Evolutionary conservation across 352 stramenopile species (phyloP).

Genomic region (Globisporangium cystogenes): DNA sequence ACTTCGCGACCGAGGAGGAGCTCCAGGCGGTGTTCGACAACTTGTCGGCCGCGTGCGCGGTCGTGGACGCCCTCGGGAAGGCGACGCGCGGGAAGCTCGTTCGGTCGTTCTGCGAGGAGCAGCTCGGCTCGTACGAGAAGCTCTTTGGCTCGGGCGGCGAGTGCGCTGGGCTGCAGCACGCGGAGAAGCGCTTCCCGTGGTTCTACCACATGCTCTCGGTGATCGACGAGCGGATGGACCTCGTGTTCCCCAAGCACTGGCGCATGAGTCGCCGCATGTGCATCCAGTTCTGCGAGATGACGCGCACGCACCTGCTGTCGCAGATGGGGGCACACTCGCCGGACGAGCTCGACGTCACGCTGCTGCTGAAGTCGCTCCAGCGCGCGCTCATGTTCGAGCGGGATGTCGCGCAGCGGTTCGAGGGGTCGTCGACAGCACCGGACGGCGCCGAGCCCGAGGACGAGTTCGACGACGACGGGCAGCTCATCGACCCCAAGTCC

Average conservation of each 20-base stretch:
- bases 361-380: slow-evolving; percentile 66
- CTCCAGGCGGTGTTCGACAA: slow-evolving; percentile 64
- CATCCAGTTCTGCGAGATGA: slow-evolving; percentile 90
- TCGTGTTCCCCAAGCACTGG: slow-evolving; percentile 96
- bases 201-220: slow-evolving; percentile 69
- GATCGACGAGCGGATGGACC: slow-evolving; percentile 84
- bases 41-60: slow-evolving; percentile 51
- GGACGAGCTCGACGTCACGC: slow-evolving; percentile 72
- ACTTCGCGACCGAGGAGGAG: slow-evolving; percentile 63
- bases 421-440: slow-evolving; percentile 26
- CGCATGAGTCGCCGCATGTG: slow-evolving; percentile 92
- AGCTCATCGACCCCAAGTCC: slow-evolving; percentile 67
- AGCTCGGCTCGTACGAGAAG: slow-evolving; percentile 57
- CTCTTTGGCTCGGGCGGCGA: slow-evolving; percentile 58
- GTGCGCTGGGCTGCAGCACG: slow-evolving; percentile 43
- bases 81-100: slow-evolving; percentile 66
- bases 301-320: slow-evolving; percentile 60
- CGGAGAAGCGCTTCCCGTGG: slow-evolving; percentile 72
- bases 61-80: slow-evolving; percentile 68
- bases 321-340: slow-evolving; percentile 61
- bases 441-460: slow-evolving; percentile 46
- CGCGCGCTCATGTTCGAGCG: slow-evolving; percentile 77
- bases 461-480: slow-evolving; percentile 66
- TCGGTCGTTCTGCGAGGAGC: slow-evolving; percentile 62
- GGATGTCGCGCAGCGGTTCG: slow-evolving; percentile 63